Base-by-base conservation (phyloP, 345 rosid genomes). In the Euclidium syriacum region DNA sequence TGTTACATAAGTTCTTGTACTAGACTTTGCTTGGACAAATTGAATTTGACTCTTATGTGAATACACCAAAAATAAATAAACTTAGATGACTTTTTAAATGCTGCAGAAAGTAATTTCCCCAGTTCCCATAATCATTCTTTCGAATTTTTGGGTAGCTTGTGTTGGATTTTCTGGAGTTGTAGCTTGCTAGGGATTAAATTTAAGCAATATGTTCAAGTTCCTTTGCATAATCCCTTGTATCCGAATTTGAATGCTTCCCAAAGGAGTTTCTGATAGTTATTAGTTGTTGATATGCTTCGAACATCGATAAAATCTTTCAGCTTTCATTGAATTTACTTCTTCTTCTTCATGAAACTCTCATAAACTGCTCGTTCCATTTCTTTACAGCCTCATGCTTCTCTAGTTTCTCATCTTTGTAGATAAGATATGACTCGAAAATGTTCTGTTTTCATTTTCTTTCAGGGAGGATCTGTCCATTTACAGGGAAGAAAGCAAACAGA, bases 391-490 rank as follows among this genome's bases (percentile, higher is more conserved):
- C n/a, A 5, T 43, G 24, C 2, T 41, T 17, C 46, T 3, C 46
- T 4, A 17, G 23, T 48, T 26, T 48, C 16, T 35, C 7, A 4
- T 56, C 43, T 11, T n/a, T 34, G 42, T 19, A 17, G n/a, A 30
- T 51, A 30, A 49, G 56, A 38, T 49, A 10, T 16, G 38, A 17
- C 1, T 47, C 57, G 46, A 29, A 58, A 58, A 18, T 52, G 39
- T 52, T 48, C 14, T 34, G 12, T 32, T 19, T 14, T 54, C 6
- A n/a, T 14, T 29, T 60, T 33, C 22, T 79, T 57, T 25, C 81
- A 94, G 99, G 97, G 7, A 81, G 99, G 61, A 71, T 90, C 3
- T 94, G 99, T 14, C 97, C 96, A 11, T 84, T 94, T 48, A 94
- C 99, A 0, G 97, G 99, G 47, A 90, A 90, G 86, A 94, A 80